phyloP scores from a whole-genome alignment of 176 grass and related monocot species.

The Musa troglodytarum region DNA sequence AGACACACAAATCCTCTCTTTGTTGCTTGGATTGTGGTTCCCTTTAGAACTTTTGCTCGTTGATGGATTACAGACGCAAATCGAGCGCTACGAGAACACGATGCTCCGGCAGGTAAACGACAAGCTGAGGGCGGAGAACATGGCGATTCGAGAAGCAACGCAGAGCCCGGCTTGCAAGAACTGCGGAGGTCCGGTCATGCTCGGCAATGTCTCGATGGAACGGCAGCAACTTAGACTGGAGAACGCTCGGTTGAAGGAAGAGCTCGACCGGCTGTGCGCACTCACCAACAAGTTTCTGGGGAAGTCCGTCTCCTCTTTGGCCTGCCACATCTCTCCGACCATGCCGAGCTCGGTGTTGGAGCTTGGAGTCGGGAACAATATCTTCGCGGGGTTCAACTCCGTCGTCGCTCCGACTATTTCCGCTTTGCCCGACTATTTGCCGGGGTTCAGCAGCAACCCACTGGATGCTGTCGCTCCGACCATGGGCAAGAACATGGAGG shows the following conservation, averaged over 20 bases:
- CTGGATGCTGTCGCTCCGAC: slow-evolving; percentile 9
- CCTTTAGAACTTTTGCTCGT: neutral
- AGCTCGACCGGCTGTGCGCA: slow-evolving; percentile 73
- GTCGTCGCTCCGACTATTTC: slow-evolving; percentile 20
- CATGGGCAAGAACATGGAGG: slow-evolving; percentile 23
- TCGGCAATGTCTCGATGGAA: slow-evolving; percentile 71
- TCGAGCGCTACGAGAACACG: slow-evolving; percentile 91
- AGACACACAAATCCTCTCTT: neutral
- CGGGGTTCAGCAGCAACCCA: slow-evolving; percentile 1
- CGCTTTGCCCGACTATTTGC: slow-evolving; percentile 38
- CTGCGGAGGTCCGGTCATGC: slow-evolving; percentile 70
- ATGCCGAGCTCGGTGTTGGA: slow-evolving; percentile 59
- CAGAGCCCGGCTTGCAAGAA: slow-evolving; percentile 70
- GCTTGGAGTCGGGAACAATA: slow-evolving; percentile 51
- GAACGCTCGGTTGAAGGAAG: slow-evolving; percentile 92
- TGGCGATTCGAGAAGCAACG: slow-evolving; percentile 86
- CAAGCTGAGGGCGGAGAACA: slow-evolving; percentile 81
- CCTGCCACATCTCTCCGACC: slow-evolving; percentile 9
- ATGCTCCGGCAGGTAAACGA: slow-evolving; percentile 85
- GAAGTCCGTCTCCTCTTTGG: slow-evolving; percentile 40
- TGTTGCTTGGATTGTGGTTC: neutral
- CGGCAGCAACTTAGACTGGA: slow-evolving; percentile 88
- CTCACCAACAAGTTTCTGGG: slow-evolving; percentile 91
- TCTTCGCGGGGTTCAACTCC: slow-evolving; percentile 35
- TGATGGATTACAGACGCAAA: slow-evolving; percentile 50